These are phyloP conservation scores for Penicillium sumatraense DNA, from an alignment of 2,329 filamentous ascomycete species.

Conservation along the genomic window DNA sequence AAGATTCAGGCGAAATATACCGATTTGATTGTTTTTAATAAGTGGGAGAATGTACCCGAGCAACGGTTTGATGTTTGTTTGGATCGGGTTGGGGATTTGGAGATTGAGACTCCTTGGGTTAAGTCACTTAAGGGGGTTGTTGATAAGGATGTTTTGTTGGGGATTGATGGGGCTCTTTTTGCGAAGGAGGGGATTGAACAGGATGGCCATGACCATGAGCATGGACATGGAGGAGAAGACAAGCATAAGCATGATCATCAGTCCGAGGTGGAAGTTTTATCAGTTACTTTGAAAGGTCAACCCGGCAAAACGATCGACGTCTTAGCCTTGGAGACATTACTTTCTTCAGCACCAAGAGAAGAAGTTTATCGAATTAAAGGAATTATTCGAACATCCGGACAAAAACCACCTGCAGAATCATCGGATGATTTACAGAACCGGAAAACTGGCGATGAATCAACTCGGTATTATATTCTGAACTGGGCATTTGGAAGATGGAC, in stretches of 20 bases:
- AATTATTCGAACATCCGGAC: conserved; percentile 54
- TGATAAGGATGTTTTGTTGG: conserved; percentile 78
- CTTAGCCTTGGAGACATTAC: conserved; percentile 65
- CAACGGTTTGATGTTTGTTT: conserved; percentile 75
- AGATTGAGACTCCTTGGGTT: conserved; percentile 79
- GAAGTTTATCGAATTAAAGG: conserved; percentile 96
- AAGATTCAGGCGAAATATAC: conserved; percentile 87
- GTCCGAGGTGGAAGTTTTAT: conserved; percentile 87
- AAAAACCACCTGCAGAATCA: conserved; percentile 50
- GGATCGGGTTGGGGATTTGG: conserved; percentile 78
- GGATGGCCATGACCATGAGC: conserved; percentile 40
- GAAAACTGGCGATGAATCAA: conserved; percentile 35
- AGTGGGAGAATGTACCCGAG: conserved; percentile 82
- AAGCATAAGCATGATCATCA: conserved; percentile 67
- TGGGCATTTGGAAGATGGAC: conserved; percentile 98
- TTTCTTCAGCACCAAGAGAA: conserved; percentile 80
- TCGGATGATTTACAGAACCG: conserved; percentile 46
- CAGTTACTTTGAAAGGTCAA: conserved; percentile 67
- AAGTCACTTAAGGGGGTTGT: conserved; percentile 84
- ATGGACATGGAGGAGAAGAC: too few species aligned
- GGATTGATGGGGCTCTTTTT: conserved; percentile 78
- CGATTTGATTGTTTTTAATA: conserved; percentile 89
- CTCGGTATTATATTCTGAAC: conserved; percentile 81
- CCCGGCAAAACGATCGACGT: conserved; percentile 57
- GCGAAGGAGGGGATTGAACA: conserved; percentile 40